Evolutionary conservation across 2,329 filamentous ascomycete genomes (phyloP).

Genomic region (Juglanconis oblonga): DNA sequence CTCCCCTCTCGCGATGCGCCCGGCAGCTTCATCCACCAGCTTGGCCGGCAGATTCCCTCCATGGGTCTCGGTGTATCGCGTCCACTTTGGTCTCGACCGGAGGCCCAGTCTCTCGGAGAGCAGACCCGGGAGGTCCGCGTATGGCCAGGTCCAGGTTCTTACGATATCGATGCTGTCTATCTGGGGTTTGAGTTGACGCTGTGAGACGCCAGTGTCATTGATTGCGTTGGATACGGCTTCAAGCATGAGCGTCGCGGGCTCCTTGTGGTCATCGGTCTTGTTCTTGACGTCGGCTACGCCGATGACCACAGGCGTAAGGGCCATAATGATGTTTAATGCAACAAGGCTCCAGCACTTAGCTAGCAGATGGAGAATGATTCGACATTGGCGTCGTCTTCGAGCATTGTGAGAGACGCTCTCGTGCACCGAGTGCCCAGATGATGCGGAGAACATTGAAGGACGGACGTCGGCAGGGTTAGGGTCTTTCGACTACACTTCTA

Average conservation of each 20-base stretch:
- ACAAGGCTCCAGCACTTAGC: background rate
- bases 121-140: constrained; percentile 54
- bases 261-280: constrained; percentile 53
- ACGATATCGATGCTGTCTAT: constrained; percentile 61
- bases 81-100: constrained; percentile 38
- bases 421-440: background rate
- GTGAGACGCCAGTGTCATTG: constrained; percentile 40
- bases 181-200: constrained; percentile 35
- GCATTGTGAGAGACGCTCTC: background rate
- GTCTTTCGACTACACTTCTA: background rate
- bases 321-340: background rate
- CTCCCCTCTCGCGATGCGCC: constrained; percentile 51
- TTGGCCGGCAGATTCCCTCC: constrained; percentile 62
- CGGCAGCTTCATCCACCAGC: constrained; percentile 61
- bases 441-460: background rate
- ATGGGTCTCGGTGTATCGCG: constrained; percentile 49
- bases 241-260: constrained; percentile 58
- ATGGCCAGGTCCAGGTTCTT: constrained; percentile 65
- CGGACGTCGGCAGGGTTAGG: background rate
- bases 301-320: constrained; percentile 50
- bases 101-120: constrained; percentile 48
- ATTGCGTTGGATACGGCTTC: constrained; percentile 52
- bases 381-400: background rate
- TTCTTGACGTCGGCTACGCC: constrained; percentile 63
- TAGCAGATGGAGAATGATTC: background rate